Percentiles rank a stretch among this genome's conserved stretches.
Evolutionary conservation across 2,329 filamentous ascomycete species (phyloP).

Genomic region (Chaetomium strumarium): DNA sequence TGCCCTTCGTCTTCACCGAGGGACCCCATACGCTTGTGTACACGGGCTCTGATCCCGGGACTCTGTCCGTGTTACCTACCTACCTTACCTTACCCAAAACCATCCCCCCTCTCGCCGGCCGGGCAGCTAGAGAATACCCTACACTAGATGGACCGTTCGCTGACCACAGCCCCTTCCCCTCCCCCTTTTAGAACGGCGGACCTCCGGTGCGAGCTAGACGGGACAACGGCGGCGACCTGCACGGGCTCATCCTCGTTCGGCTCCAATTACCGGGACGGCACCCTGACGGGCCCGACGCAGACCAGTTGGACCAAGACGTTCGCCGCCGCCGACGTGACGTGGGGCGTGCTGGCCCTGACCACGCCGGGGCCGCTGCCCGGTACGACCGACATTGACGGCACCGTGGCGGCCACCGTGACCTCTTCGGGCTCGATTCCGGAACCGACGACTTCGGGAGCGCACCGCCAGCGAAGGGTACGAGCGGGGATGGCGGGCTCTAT

Average conservation of each 20-base stretch:
- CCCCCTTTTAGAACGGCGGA: constrained; percentile 36
- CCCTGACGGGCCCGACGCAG: constrained; percentile 38
- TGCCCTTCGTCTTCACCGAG: constrained; percentile 43
- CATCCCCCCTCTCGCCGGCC: neutral
- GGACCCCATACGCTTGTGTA: constrained; percentile 41
- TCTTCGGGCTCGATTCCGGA: neutral
- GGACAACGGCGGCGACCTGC: constrained; percentile 41
- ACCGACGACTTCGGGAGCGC: constrained; percentile 3
- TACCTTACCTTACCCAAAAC: neutral
- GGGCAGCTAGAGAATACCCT: neutral
- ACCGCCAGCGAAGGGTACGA: neutral
- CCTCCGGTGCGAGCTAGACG: constrained; percentile 38
- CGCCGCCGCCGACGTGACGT: constrained; percentile 36
- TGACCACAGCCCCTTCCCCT: constrained; percentile 6
- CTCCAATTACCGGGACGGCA: constrained; percentile 34
- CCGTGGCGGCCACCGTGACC: constrained; percentile 11
- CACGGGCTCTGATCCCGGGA: constrained; percentile 38
- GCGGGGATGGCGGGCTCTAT: neutral
- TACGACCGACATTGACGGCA: constrained; percentile 21
- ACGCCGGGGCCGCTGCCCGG: constrained; percentile 31
- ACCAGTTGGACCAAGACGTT: constrained; percentile 42
- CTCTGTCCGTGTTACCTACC: constrained; percentile 32
- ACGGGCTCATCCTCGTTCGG: constrained; percentile 44
- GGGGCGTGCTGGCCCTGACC: constrained; percentile 41
- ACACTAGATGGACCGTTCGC: neutral